A percentile compares a stretch with the other conserved stretches of the same genome.
phyloP scores from a whole-genome alignment of 177 flowering plant genomes.

The Tripterygium wilfordii region DNA sequence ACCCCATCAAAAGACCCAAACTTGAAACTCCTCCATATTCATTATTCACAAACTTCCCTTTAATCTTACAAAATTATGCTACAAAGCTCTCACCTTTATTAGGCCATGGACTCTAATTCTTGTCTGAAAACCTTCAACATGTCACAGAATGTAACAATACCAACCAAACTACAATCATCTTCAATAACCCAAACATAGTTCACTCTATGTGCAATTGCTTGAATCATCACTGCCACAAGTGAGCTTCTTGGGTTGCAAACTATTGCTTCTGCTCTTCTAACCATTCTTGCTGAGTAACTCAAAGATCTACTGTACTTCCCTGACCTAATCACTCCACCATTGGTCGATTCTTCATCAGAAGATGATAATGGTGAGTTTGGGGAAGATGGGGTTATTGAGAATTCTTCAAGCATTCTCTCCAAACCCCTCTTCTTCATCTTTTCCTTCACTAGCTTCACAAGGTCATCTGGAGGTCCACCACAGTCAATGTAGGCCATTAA shows the following conservation, averaged over 20 bases:
- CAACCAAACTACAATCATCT: slow-evolving; percentile 59
- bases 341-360: slow-evolving; percentile 49
- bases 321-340: slow-evolving; percentile 1
- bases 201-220: slow-evolving; percentile 82
- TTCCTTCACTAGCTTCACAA: slow-evolving; percentile 42
- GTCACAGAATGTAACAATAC: slow-evolving; percentile 69
- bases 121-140: slow-evolving; percentile 65
- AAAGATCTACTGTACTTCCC: slow-evolving; percentile 36
- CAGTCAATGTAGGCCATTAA: slow-evolving; percentile 84
- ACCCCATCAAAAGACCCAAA: too few species aligned
- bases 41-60: too few species aligned
- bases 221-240: slow-evolving; percentile 89
- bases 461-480: slow-evolving; percentile 73
- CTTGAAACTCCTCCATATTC: too few species aligned
- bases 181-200: slow-evolving; percentile 89
- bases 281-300: slow-evolving; percentile 65
- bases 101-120: slow-evolving; percentile 22
- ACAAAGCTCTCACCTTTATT: not conserved
- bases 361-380: slow-evolving; percentile 27
- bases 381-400: slow-evolving; percentile 1
- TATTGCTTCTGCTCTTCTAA: slow-evolving; percentile 68
- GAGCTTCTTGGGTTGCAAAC: slow-evolving; percentile 81
- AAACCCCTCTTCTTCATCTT: slow-evolving; percentile 45
- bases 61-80: not conserved
- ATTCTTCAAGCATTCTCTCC: slow-evolving; percentile 39